These are phyloP conservation scores for Lineolata rhizophorae DNA, from an alignment of 495 filamentous ascomycete genomes.

Conservation along the genomic window DNA sequence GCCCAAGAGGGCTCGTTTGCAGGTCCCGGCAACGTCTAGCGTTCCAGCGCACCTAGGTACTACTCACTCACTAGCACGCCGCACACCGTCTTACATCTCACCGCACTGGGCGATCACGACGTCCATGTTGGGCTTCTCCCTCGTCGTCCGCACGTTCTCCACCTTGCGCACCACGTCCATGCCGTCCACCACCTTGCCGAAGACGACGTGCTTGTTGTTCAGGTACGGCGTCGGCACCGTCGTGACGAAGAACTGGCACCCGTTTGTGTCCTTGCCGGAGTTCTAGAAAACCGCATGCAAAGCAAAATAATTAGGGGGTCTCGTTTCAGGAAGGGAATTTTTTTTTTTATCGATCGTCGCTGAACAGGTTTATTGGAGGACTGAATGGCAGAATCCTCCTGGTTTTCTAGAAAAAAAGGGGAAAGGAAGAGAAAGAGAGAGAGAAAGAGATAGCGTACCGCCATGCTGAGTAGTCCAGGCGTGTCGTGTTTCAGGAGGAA, in stretches of 20 bases:
- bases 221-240: constrained; percentile 67
- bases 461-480: constrained; percentile 77
- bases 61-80: too few species aligned
- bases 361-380: too few species aligned
- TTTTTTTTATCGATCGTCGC: too few species aligned
- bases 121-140: constrained; percentile 66
- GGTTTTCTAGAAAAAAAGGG: neutral
- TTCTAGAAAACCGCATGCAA: too few species aligned
- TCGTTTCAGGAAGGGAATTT: too few species aligned
- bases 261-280: constrained; percentile 81
- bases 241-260: constrained; percentile 94
- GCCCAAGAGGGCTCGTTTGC: too few species aligned
- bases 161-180: constrained; percentile 80
- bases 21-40: too few species aligned
- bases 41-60: too few species aligned
- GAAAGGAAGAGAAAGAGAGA: neutral
- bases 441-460: constrained; percentile 36
- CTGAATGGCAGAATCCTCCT: too few species aligned
- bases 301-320: too few species aligned
- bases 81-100: too few species aligned
- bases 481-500: constrained; percentile 59
- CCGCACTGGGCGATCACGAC: constrained; percentile 74
- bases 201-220: constrained; percentile 91
- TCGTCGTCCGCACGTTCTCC: constrained; percentile 57
- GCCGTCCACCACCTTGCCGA: constrained; percentile 75